Conservation (phyloP, 495 filamentous ascomycete genomes). For the Penicillium turbatum region DNA sequence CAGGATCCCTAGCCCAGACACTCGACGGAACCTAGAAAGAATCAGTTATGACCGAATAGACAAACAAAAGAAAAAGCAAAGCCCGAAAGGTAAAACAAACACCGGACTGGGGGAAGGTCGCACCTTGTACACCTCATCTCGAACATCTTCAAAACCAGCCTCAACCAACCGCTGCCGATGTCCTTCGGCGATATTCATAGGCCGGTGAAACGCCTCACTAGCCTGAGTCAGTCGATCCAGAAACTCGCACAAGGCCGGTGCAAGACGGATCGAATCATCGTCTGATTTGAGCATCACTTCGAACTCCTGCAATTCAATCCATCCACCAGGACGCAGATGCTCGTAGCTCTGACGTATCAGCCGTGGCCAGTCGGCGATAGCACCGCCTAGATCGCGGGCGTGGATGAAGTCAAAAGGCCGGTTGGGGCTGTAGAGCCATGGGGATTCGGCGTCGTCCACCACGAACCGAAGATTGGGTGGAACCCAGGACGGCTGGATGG, state of each 20-base stretch:
- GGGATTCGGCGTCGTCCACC: constrained; percentile 47
- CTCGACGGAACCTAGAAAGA: constrained; percentile 34
- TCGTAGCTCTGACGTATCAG: constrained; percentile 32
- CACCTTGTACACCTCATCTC: constrained; percentile 43
- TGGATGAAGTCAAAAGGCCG: constrained; percentile 47
- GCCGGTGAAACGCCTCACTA: constrained; percentile 34
- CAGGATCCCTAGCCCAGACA: constrained; percentile 40
- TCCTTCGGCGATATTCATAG: constrained; percentile 36
- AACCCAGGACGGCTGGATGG: constrained; percentile 34
- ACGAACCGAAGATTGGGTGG: constrained; percentile 47
- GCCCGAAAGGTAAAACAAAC: not conserved
- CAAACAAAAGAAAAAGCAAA: not conserved
- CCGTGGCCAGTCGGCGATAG: constrained; percentile 44
- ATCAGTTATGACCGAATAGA: not conserved
- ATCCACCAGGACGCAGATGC: constrained; percentile 50
- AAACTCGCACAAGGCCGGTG: constrained; percentile 30
- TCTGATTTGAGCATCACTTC: constrained; percentile 41
- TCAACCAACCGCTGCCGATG: constrained; percentile 30
- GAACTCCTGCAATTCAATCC: constrained; percentile 53
- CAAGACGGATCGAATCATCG: constrained; percentile 34
- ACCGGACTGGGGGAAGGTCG: constrained; percentile 3
- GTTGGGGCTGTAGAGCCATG: constrained; percentile 44
- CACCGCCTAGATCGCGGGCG: constrained; percentile 44
- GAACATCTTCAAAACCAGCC: constrained; percentile 38
- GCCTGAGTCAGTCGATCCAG: constrained; percentile 31